phyloP scores from a whole-genome alignment of 1,139 yeast genomes.

The Kodamaea arcana region DNA sequence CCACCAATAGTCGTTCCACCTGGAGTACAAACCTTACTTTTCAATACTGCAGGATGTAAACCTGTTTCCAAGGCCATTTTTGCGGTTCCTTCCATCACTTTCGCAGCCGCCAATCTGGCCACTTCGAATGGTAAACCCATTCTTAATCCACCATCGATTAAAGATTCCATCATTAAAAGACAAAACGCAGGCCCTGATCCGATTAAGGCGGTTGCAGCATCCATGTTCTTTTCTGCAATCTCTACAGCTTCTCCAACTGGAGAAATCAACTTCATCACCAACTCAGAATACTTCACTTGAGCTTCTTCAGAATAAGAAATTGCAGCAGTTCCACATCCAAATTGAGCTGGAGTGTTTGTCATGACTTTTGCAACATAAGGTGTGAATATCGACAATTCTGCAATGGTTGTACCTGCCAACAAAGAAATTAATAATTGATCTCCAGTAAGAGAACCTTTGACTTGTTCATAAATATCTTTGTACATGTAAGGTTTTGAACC shows the following conservation, averaged over 20 bases:
- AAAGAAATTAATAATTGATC: conserved; percentile 73
- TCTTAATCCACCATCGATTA: conserved; percentile 91
- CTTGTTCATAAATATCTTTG: conserved; percentile 49
- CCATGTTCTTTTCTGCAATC: conserved; percentile 88
- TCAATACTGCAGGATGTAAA: conserved; percentile 86
- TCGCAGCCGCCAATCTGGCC: conserved; percentile 88
- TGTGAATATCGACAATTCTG: conserved; percentile 54
- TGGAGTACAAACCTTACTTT: conserved; percentile 91
- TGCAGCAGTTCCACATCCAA: conserved; percentile 91
- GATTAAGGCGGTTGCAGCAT: conserved; percentile 90
- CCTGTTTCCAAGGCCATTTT: conserved; percentile 84
- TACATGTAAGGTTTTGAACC: conserved; percentile 88
- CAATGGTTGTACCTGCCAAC: conserved; percentile 89
- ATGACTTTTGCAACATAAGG: conserved; percentile 78
- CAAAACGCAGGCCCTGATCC: conserved; percentile 98
- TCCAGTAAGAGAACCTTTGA: conserved; percentile 38
- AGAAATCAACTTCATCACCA: conserved; percentile 55
- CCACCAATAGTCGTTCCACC: conserved; percentile 99
- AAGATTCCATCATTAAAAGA: conserved; percentile 81
- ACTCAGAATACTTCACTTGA: conserved; percentile 41
- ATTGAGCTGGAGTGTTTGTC: conserved; percentile 96
- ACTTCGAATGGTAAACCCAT: conserved; percentile 89
- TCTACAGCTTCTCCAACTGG: conserved; percentile 72
- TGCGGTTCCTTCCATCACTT: conserved; percentile 95
- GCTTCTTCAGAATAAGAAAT: conserved; percentile 62